phyloP scores from a whole-genome alignment of 306 rosid species.

The Biancaea sappan region DNA sequence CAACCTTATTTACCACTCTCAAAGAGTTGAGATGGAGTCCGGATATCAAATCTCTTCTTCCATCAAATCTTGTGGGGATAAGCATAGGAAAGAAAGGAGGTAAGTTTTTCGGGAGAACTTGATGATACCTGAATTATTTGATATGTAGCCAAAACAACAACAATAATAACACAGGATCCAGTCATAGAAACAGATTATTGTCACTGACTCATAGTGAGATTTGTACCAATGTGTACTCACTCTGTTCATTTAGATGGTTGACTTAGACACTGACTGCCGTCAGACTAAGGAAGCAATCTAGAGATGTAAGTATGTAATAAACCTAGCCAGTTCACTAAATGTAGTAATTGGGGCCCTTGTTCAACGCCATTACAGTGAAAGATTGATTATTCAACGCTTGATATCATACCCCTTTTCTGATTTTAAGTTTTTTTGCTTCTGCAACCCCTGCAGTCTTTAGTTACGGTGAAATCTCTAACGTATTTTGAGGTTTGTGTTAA shows the following conservation, averaged over 20 bases:
- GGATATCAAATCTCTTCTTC: slow-evolving; percentile 62
- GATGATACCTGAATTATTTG: slow-evolving; percentile 43
- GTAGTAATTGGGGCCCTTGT: background rate
- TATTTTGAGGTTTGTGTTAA: no score
- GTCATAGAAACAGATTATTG: slow-evolving; percentile 35
- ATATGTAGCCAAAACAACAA: slow-evolving; percentile 32
- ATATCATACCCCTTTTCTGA: no score
- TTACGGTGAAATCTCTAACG: no score
- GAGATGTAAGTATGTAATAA: slow-evolving; percentile 43
- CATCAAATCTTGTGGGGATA: slow-evolving; percentile 52
- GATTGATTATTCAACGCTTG: no score
- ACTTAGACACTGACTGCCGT: slow-evolving; percentile 28
- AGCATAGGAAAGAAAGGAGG: slow-evolving; percentile 82
- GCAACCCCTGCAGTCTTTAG: no score
- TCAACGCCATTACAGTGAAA: background rate
- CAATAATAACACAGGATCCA: slow-evolving; percentile 25
- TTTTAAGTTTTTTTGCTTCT: no score
- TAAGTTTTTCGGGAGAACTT: slow-evolving; percentile 63
- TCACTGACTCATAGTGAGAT: slow-evolving; percentile 30
- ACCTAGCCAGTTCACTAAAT: background rate
- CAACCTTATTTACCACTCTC: slow-evolving; percentile 60
- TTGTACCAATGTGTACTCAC: slow-evolving; percentile 43
- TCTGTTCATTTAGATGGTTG: slow-evolving; percentile 41
- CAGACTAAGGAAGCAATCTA: slow-evolving; percentile 25
- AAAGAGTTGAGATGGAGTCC: slow-evolving; percentile 90